phyloP scores from a whole-genome alignment of 257 asterid genomes.

The Solanum peruvianum region DNA sequence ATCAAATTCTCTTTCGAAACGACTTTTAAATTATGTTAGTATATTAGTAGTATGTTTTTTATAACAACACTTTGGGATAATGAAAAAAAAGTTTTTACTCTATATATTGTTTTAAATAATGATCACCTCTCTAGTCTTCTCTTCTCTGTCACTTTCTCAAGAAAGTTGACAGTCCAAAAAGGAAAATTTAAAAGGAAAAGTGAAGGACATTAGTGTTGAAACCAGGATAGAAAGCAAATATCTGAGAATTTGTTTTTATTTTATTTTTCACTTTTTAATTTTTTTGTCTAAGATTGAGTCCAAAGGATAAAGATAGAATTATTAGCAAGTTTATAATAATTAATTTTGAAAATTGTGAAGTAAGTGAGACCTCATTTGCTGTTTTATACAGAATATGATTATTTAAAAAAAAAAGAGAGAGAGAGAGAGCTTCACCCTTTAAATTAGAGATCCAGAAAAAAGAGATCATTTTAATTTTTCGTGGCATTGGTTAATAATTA shows the following conservation, averaged over 20 bases:
- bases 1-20: too few relatives aligned
- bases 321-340: not conserved
- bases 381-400: not conserved
- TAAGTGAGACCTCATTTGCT: not conserved
- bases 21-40: not conserved
- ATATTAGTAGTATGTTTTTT: not conserved
- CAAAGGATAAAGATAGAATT: not conserved
- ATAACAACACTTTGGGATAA: not conserved
- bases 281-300: not conserved
- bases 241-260: not conserved
- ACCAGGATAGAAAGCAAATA: constrained; percentile 7
- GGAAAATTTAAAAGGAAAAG: not conserved
- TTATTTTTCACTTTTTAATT: not conserved
- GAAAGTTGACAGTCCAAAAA: not conserved
- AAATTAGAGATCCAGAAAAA: not conserved
- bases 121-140: not conserved
- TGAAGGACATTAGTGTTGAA: not conserved
- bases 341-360: not conserved
- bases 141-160: constrained; percentile 2
- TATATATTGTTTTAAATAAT: not conserved
- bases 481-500: not conserved
- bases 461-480: not conserved
- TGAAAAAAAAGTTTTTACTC: not conserved
- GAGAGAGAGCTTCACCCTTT: not conserved
- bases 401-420: not conserved